Evolutionary conservation across 768 basidiomycete genomes (phyloP), one percentile per base, ranked within the genome.

Genomic region (Rubroboletus pulcherrimus): DNA sequence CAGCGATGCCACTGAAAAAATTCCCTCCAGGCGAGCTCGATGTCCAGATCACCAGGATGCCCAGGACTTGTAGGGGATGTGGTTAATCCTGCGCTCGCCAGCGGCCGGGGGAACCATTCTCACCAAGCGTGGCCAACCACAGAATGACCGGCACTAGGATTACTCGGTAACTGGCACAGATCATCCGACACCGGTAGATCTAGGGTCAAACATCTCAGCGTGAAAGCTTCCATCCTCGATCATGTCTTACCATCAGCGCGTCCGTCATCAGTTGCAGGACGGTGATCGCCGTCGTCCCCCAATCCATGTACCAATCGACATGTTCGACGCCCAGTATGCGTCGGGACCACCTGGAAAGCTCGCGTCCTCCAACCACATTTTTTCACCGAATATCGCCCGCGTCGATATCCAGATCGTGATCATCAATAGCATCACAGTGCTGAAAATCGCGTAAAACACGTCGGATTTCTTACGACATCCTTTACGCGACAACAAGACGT

Each of bases 121-220:
- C 37, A 71, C 68, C 68, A 9, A 71, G 41, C 5, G 70, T 64
- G 15, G 34, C 43, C 4, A 62, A 1, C 68, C 70, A 70, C 30
- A 70, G 3, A 26, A 66, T 45, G 1, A 11, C 50, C 2, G 70
- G 68, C 6, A 64, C n/a, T 1, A 66, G 0, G 17, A 68, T 37
- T 1, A 66, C 48, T 24, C 55, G 52, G 42, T 49, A 41, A 46
- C 49, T 58, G 26, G 51, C 26, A 66, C 73, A 77, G 17, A 78
- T 59, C 30, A 73, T 61, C 35, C 56, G 72, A 54, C 72, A 74
- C n/a, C 75, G 74, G 51, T 74, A 70, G 33, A 78, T 65, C 77
- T 78, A 42, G 26, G 12, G 37, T 11, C 31, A n/a, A 17, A 10
- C 38, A 46, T 26, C 15, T 65, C 33, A 62, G 56, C n/a, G 42